Evolutionary conservation across 116 monocot species (phyloP).

Genomic region (Thalassia testudinum): DNA sequence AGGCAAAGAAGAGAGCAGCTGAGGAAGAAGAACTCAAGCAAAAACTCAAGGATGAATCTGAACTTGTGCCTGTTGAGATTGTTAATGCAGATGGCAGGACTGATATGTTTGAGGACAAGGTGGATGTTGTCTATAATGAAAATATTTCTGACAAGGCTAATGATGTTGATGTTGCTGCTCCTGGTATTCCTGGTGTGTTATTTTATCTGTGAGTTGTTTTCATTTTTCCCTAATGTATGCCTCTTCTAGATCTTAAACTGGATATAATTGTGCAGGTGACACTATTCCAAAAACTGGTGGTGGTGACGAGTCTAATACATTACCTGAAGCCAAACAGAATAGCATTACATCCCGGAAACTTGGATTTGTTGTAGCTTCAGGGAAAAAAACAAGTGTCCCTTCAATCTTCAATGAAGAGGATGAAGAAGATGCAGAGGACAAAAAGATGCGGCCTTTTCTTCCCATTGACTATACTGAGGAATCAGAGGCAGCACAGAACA

Average conservation of each 20-base stretch:
- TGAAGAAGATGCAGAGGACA: slow-evolving; percentile 59
- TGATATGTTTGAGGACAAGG: slow-evolving; percentile 20
- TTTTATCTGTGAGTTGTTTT: neutral
- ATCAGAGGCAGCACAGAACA: slow-evolving; percentile 52
- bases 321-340: slow-evolving; percentile 44
- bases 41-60: slow-evolving; percentile 18
- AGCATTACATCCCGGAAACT: slow-evolving; percentile 50
- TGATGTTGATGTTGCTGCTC: slow-evolving; percentile 10
- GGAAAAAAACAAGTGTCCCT: slow-evolving; percentile 68
- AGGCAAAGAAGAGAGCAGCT: slow-evolving; percentile 55
- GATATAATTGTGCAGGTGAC: slow-evolving; percentile 25
- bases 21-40: slow-evolving; percentile 41
- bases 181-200: slow-evolving; percentile 3
- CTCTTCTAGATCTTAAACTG: neutral
- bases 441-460: slow-evolving; percentile 89
- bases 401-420: slow-evolving; percentile 90
- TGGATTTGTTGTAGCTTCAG: slow-evolving; percentile 83
- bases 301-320: slow-evolving; percentile 17
- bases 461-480: slow-evolving; percentile 97
- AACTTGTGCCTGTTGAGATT: slow-evolving; percentile 7
- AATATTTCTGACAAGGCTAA: slow-evolving; percentile 6
- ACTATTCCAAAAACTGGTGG: slow-evolving; percentile 16
- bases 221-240: neutral
- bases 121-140: slow-evolving; percentile 18
- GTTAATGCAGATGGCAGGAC: slow-evolving; percentile 17